Percentiles rank a stretch among this genome's conserved stretches.
Evolutionary conservation across 495 filamentous ascomycete genomes (phyloP).

Genomic region (Aspergillus sparsus): DNA sequence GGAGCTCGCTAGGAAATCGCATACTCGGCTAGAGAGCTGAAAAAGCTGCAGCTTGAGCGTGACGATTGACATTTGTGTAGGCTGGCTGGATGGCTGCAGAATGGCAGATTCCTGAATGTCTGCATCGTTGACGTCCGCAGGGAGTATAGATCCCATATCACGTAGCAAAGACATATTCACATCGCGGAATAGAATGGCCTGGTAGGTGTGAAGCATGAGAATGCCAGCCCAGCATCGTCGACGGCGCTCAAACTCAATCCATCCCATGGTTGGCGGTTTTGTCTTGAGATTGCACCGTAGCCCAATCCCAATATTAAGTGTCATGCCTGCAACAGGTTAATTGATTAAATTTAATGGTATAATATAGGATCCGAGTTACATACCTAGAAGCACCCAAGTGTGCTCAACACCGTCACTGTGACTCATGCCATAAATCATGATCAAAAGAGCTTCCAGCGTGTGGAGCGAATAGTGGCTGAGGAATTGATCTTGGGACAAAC

Average conservation of each 20-base stretch:
- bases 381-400: constrained; percentile 25
- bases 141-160: constrained; percentile 12
- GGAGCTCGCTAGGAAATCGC: constrained; percentile 19
- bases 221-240: constrained; percentile 31
- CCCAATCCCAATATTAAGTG: constrained; percentile 26
- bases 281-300: constrained; percentile 16
- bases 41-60: constrained; percentile 24
- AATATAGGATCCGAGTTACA: no score
- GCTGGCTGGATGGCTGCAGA: constrained; percentile 13
- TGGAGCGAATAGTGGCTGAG: constrained; percentile 21
- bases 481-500: not conserved
- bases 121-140: constrained; percentile 25
- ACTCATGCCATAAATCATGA: constrained; percentile 21
- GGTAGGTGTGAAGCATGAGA: constrained; percentile 25
- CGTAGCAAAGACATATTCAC: constrained; percentile 26
- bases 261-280: constrained; percentile 1
- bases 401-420: constrained; percentile 26
- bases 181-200: constrained; percentile 25
- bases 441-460: constrained; percentile 25
- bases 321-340: no score
- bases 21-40: constrained; percentile 22
- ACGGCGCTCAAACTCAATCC: constrained; percentile 17
- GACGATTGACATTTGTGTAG: constrained; percentile 30
- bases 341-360: no score
- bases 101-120: constrained; percentile 21